Base-by-base conservation (phyloP, 75 land plant species). In the Chamaecyparis obtusa region DNA sequence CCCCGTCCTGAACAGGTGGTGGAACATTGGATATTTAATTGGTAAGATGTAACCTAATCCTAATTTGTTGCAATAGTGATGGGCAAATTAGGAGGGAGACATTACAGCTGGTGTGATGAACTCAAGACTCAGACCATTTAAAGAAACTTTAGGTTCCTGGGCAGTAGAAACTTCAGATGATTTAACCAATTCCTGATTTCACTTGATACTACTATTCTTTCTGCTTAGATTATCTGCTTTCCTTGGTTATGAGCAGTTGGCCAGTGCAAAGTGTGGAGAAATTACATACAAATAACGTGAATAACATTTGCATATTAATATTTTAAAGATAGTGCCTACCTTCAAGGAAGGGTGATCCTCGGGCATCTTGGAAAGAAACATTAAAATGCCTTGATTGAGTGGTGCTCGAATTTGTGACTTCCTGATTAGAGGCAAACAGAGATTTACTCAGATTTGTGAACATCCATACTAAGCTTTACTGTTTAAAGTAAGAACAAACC, bases 211-310 rank as follows among this genome's bases (percentile, higher is more conserved):
- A 46, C 48, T n/a, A 46, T 81, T 81, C 54, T 49, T 46, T 81
- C 13, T 13, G 48, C 83, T 44, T 81, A 81, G 48, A 46, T 44
- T 81, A 30, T 81, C 83, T 81, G 83, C 27, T 46, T 81, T 81
- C 54, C 32, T 80, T 81, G 32, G 48, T 81, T 81, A 51, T 44
- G 4, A 24, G 83, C 54, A 81, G 32, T 81, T 51, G n/a, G 33
- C n/a, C 5, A 46, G 9, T 11, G 51, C n/a, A 21, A 13, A 81
- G 49, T 37, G 10, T n/a, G 32, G 32, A 3, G 14, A 81, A 51
- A 41, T 41, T 33, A 78, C 43, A 21, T 39, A 78, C 81, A 78
- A 78, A 78, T 24, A 78, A 37, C n/a, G 13, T n/a, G 51, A 24
- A n/a, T 16, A 24, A 81, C 3, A 44, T 13, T 46, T 46, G 33